Percentiles rank a stretch among this genome's conserved stretches.
Evolutionary conservation across 164 flowering plant genomes (phyloP).

Genomic region (Stephania japonica): DNA sequence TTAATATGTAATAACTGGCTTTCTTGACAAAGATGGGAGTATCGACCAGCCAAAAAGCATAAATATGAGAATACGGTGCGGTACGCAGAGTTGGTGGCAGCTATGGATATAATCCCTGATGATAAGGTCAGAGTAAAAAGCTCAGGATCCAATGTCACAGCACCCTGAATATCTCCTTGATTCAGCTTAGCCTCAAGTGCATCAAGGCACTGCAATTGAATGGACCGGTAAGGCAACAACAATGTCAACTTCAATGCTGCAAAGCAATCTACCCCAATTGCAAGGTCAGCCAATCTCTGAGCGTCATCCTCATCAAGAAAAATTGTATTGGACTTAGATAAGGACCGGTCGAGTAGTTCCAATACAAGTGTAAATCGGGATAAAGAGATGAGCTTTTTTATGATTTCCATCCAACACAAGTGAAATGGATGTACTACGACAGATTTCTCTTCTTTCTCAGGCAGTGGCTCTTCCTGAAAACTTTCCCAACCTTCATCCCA

Average conservation of each 20-base stretch:
- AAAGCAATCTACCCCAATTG: constrained; percentile 44
- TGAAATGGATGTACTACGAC: constrained; percentile 67
- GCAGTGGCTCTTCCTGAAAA: constrained; percentile 60
- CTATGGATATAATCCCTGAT: constrained; percentile 47
- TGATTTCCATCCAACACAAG: constrained; percentile 62
- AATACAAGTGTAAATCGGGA: constrained; percentile 39
- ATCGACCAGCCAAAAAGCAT: constrained; percentile 58
- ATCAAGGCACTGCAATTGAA: constrained; percentile 51
- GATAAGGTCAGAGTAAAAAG: constrained; percentile 53
- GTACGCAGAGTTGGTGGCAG: constrained; percentile 39
- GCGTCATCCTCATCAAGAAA: constrained; percentile 56
- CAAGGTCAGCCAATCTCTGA: constrained; percentile 31
- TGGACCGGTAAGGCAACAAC: constrained; percentile 57
- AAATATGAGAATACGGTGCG: constrained; percentile 52
- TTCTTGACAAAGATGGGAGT: constrained; percentile 54
- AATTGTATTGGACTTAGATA: constrained; percentile 28
- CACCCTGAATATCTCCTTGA: constrained; percentile 38
- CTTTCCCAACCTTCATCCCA: constrained; percentile 99
- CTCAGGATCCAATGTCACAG: constrained; percentile 35
- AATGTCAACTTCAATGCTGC: constrained; percentile 55
- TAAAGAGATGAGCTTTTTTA: constrained; percentile 35
- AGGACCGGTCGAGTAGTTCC: constrained; percentile 48
- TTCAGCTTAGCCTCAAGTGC: constrained; percentile 61
- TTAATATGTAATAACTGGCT: constrained; percentile 24
- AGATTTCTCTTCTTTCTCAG: constrained; percentile 24